A percentile compares a stretch with the other conserved stretches of the same genome.
These are phyloP conservation scores for Breynia disticha DNA, from an alignment of 441 rosid genomes.

Conservation along the genomic window DNA sequence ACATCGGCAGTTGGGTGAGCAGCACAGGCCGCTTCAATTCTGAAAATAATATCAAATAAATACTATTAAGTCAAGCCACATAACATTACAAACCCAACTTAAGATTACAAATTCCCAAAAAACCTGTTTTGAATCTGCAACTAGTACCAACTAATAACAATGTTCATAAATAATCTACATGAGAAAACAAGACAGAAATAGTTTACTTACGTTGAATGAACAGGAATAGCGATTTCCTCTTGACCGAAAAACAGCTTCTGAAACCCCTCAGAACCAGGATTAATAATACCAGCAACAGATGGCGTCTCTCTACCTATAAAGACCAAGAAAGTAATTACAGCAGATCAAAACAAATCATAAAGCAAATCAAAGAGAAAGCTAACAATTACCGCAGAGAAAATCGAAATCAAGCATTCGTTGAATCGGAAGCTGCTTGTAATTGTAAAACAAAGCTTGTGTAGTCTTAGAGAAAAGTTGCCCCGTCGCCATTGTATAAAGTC, in stretches of 20 bases:
- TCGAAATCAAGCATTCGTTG: slow-evolving; percentile 99
- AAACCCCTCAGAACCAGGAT: slow-evolving; percentile 93
- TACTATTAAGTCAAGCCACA: neutral
- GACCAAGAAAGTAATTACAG: too few species aligned
- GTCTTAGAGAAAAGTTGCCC: slow-evolving; percentile 82
- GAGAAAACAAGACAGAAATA: neutral
- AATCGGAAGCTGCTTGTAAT: slow-evolving; percentile 91
- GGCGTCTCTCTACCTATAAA: slow-evolving; percentile 80
- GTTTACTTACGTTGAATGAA: slow-evolving; percentile 74
- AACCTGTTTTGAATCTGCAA: too few species aligned
- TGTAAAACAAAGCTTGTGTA: slow-evolving; percentile 84
- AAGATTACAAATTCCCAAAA: too few species aligned
- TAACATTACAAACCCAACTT: neutral
- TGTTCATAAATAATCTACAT: neutral
- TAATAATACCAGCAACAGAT: slow-evolving; percentile 90
- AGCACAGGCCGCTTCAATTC: slow-evolving; percentile 80
- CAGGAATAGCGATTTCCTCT: slow-evolving; percentile 95
- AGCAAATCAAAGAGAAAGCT: neutral
- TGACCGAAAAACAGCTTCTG: slow-evolving; percentile 94
- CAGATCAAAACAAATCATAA: too few species aligned
- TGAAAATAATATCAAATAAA: slow-evolving; percentile 27
- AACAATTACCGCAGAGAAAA: slow-evolving; percentile 71
- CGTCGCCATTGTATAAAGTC: slow-evolving; percentile 20
- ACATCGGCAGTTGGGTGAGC: slow-evolving; percentile 97
- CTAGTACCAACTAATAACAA: too few species aligned